Evolutionary conservation across 495 filamentous ascomycete genomes (phyloP), one percentile per base, ranked within the genome.

Genomic region (Penicillium bovifimosum): DNA sequence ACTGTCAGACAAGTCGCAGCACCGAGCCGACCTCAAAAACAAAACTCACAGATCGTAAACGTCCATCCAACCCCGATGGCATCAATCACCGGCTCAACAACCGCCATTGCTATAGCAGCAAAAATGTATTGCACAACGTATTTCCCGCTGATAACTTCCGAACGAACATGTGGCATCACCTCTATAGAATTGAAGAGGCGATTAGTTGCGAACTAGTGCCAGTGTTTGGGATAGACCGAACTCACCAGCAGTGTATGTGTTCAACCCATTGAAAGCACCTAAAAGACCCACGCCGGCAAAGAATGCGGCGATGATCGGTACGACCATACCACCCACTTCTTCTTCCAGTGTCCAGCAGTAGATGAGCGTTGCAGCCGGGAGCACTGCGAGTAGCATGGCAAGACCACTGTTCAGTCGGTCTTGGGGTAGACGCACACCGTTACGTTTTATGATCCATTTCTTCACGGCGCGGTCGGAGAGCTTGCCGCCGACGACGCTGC

Each of bases 161-260:
- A 77, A 7, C 80, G 77, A 14, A 77, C 65, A 7, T 70, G 68
- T 1, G 72, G 72, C 41, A 71, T 63, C 3, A 66, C 70, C 55
- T 76, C 73, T 75, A 39, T 11, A 16, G 43, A 2, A 4, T 24
- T 24, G 2, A 26, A 24, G 8, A 38, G 2, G 11, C 17, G 38
- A 9, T 41, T 16, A 41, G 38, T 24, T 27, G 41, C 31, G 8
- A 13, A 16, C 5, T 34, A 18, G 13, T 18, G 3, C 1, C 9
- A 38, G 2, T 5, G 18, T 9, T 13, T 18, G 0, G 35, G 39
- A 33, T 2, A 11, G 27, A 26, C 31, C 76, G 2, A 76, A 82
- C 52, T 81, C 75, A 72, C 88, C 86, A 34, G 87, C 74, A 51
- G 83, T 83, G 69, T 91, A 89, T 1, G 86, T 88, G 63, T 90